phyloP scores from a whole-genome alignment of 169 alveolate species.

The Amoebophrya sp. region DNA sequence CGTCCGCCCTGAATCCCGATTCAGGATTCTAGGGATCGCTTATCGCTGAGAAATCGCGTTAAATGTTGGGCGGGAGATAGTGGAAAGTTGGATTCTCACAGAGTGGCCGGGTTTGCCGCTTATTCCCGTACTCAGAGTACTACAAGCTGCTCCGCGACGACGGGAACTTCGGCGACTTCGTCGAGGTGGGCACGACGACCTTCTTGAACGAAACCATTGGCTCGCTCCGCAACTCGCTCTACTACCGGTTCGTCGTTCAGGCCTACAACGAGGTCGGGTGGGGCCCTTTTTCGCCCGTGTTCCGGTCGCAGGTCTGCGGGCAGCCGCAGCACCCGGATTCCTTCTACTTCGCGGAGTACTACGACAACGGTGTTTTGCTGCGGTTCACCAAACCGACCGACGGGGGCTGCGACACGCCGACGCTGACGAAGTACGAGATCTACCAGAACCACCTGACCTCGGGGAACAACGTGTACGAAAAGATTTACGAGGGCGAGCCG shows the following conservation, averaged over 20 bases:
- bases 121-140: too few species aligned
- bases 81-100: too few species aligned
- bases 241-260: constrained; percentile 28
- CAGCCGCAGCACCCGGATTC: constrained; percentile 4
- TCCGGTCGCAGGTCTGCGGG: constrained; percentile 27
- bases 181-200: background rate
- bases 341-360: background rate
- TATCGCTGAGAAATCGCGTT: too few species aligned
- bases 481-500: background rate
- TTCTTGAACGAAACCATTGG: background rate
- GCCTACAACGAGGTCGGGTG: constrained; percentile 28
- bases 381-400: background rate
- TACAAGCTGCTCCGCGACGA: background rate
- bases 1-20: too few species aligned
- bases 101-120: too few species aligned
- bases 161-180: background rate
- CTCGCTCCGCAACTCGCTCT: background rate
- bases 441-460: background rate
- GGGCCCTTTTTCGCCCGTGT: constrained; percentile 25
- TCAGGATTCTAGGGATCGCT: too few species aligned
- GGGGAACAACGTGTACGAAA: background rate
- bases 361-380: background rate
- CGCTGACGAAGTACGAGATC: constrained; percentile 24
- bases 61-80: too few species aligned
- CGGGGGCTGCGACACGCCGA: background rate